Conservation (phyloP, 1,284 basidiomycete genomes). For the Apiotrichum akiyoshidainum region DNA sequence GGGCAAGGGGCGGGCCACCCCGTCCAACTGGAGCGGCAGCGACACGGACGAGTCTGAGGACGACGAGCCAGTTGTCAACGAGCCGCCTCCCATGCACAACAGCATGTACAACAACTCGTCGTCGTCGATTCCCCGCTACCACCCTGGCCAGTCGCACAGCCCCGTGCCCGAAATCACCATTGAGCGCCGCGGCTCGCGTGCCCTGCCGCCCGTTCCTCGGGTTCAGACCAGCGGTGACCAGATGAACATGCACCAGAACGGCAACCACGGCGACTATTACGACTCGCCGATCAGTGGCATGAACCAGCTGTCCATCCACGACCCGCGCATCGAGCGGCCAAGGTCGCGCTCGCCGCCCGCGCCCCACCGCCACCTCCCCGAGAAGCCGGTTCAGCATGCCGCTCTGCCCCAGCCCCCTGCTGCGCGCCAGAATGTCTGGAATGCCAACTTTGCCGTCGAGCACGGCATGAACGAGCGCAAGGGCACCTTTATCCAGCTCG, state of each 20-base stretch:
- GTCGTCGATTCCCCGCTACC: not conserved
- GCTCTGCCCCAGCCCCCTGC: conserved; percentile 55
- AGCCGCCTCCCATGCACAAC: conserved; percentile 24
- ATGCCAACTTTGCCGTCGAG: conserved; percentile 70
- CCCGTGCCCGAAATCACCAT: not conserved
- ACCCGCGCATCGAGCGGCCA: conserved; percentile 4
- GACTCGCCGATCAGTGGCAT: conserved; percentile 4
- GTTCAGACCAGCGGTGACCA: not conserved
- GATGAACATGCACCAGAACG: not conserved
- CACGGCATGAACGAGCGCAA: conserved; percentile 54
- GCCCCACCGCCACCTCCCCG: conserved; percentile 19
- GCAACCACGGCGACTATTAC: conserved; percentile 11
- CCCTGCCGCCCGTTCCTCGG: conserved; percentile 27
- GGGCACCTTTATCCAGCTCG: conserved; percentile 70
- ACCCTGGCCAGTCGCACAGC: conserved; percentile 1
- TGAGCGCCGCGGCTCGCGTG: conserved; percentile 19
- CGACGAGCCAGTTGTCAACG: conserved; percentile 63
- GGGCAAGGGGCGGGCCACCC: conserved; percentile 1
- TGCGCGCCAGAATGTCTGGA: conserved; percentile 62
- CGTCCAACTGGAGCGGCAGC: conserved; percentile 9
- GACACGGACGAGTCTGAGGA: conserved; percentile 54
- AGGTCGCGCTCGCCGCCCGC: conserved; percentile 19
- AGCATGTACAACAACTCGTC: not conserved
- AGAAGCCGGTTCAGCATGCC: conserved; percentile 16
- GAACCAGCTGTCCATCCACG: conserved; percentile 12